Conservation (phyloP, 176 grass and related monocot species). For the Elymus sibiricus region DNA sequence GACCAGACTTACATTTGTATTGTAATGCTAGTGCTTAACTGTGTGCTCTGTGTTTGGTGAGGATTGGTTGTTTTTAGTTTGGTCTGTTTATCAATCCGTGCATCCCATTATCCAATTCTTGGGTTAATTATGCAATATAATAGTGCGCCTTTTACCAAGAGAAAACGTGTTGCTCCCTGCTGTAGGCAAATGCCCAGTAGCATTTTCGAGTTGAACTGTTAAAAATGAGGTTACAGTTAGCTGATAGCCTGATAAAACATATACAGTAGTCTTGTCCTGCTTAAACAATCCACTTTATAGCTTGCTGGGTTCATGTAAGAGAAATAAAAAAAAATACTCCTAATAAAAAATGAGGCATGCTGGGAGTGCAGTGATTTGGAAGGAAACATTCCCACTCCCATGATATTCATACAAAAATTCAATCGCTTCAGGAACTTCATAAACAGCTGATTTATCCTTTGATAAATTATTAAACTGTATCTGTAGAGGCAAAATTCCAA, state of each 20-base stretch:
- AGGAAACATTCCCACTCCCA: neutral
- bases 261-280: neutral
- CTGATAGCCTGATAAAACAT: constrained; percentile 1
- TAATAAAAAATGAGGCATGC: neutral
- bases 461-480: neutral
- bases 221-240: neutral
- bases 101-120: neutral
- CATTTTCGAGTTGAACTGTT: neutral
- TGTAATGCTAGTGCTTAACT: constrained; percentile 12
- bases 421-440: neutral
- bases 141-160: neutral
- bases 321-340: neutral
- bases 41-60: neutral
- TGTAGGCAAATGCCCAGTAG: neutral
- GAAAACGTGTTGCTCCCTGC: neutral
- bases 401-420: neutral
- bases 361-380: neutral
- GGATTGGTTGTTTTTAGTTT: neutral
- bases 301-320: neutral
- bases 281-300: neutral
- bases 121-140: neutral
- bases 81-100: neutral
- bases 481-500: neutral
- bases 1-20: neutral
- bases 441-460: constrained; percentile 12